Base-by-base conservation (phyloP, 331 rosid species). In the Cydonia oblonga region DNA sequence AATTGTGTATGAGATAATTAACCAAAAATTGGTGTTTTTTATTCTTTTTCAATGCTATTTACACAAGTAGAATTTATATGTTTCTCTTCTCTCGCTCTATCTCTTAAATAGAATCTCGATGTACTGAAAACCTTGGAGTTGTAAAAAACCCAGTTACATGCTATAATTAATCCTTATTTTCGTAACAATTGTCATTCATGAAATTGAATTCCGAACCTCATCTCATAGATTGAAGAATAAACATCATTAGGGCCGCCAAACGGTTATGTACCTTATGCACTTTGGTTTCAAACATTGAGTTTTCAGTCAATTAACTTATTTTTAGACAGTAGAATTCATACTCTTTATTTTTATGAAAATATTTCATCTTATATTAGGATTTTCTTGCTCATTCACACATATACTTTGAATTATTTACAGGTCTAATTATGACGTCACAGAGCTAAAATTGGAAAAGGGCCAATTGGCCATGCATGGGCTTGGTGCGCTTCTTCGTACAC, bases 371-470 rank as follows among this genome's bases (percentile, higher is more conserved):
- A 40, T 40, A 19, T 15, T 52, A 19, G 10, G 23, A 18, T 32
- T 57, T 57, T 20, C 16, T 57, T 23, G 62, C 18, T 23, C 23
- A 56, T 52, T 58, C 32, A 28, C 11, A 30, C 22, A 22, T 20
- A 2, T 56, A 11, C 0, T 16, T 54, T 24, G 69, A 2, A 28
- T 8, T 20, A 28, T 8, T 20, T 64, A 57, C 83, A 90, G 93
- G 87, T 68, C 81, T 7, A 78, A 76, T 38, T 76, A 76, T 49
- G 87, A 76, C 52, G 73, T 79, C 4, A 71, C 82, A 44, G 96
- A 84, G 77, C 72, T 79, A 7, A 83, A 77, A 53, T 78, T 90
- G 93, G 85, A 83, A 72, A 86, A 86, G 29, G 87, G 91, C 23
- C 90, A 80, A 13, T 74, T 81, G 52, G 80, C 81, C 64, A 77